Conservation (phyloP, 495 filamentous ascomycete genomes). For the Bathelium albidoporum region DNA sequence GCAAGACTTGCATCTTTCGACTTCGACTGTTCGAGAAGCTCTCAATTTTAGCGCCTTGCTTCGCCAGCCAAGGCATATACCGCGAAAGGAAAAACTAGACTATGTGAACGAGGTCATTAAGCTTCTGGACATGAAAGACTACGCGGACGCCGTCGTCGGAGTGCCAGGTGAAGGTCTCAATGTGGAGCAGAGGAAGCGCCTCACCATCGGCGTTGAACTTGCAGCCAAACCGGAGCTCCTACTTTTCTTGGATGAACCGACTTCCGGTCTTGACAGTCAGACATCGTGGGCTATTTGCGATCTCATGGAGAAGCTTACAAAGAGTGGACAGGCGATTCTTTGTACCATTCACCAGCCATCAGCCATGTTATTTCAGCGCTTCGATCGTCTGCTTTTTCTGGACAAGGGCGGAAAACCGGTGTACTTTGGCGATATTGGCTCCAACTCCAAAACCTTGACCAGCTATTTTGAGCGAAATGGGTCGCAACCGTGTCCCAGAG, state of each 20-base stretch:
- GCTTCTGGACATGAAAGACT: conserved; percentile 78
- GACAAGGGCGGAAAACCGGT: conserved; percentile 59
- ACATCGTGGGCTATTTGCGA: conserved; percentile 55
- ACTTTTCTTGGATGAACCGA: conserved; percentile 72
- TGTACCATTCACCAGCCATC: conserved; percentile 75
- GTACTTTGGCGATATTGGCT: conserved; percentile 58
- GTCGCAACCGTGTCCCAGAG: conserved; percentile 44
- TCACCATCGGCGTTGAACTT: conserved; percentile 61
- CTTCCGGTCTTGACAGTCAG: conserved; percentile 54
- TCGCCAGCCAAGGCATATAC: conserved; percentile 63
- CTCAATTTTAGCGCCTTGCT: conserved; percentile 74
- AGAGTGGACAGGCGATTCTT: conserved; percentile 55
- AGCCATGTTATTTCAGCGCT: conserved; percentile 60
- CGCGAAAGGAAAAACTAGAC: conserved; percentile 63
- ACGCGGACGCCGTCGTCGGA: conserved; percentile 79
- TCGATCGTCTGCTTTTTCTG: conserved; percentile 60
- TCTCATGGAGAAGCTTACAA: conserved; percentile 55
- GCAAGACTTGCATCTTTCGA: conserved; percentile 83
- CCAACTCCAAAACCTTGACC: conserved; percentile 45
- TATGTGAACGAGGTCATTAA: conserved; percentile 90
- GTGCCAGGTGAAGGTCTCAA: conserved; percentile 83
- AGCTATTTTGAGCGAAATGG: conserved; percentile 57
- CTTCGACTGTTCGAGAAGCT: conserved; percentile 77
- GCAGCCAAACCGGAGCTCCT: conserved; percentile 56
- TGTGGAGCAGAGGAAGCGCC: conserved; percentile 59